Conservation (phyloP, 805 yeast species). For the Lachancea waltii region DNA sequence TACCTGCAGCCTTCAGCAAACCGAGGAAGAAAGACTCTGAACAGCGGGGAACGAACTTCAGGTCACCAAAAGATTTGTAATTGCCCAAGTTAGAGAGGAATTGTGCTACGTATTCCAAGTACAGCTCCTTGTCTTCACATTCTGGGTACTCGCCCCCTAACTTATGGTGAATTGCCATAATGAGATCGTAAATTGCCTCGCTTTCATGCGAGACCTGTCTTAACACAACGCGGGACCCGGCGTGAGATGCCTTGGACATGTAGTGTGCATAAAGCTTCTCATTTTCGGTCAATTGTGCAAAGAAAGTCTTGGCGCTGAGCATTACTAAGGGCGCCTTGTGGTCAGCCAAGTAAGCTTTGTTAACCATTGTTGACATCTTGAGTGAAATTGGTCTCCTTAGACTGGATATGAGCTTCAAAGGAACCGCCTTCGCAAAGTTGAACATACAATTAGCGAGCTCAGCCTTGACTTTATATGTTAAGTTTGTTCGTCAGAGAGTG, state of each 20-base stretch:
- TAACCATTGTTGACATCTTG: slow-evolving; percentile 4
- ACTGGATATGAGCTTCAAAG: not conserved
- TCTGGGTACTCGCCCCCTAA: slow-evolving; percentile 42
- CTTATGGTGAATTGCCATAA: slow-evolving; percentile 50
- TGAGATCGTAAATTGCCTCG: slow-evolving; percentile 66
- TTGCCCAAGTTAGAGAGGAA: slow-evolving; percentile 70
- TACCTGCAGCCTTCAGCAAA: slow-evolving; percentile 16
- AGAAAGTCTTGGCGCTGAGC: slow-evolving; percentile 56
- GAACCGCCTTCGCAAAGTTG: not conserved
- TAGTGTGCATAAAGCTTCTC: slow-evolving; percentile 76
- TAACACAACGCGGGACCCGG: slow-evolving; percentile 72
- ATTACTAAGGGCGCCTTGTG: slow-evolving; percentile 63
- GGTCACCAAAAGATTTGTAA: slow-evolving; percentile 83
- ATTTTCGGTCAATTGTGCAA: slow-evolving; percentile 51
- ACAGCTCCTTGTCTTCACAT: slow-evolving; percentile 35
- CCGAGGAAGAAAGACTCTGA: slow-evolving; percentile 41
- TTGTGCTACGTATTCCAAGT: slow-evolving; percentile 71
- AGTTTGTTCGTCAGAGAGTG: no score
- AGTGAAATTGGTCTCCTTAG: not conserved
- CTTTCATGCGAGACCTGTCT: slow-evolving; percentile 81
- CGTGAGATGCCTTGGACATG: slow-evolving; percentile 75
- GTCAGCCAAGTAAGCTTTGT: slow-evolving; percentile 43
- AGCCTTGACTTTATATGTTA: no score
- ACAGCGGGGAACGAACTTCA: slow-evolving; percentile 71
- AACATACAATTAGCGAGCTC: no score